Evolutionary conservation across 441 rosid genomes (phyloP).

Genomic region (Sinapis alba): DNA sequence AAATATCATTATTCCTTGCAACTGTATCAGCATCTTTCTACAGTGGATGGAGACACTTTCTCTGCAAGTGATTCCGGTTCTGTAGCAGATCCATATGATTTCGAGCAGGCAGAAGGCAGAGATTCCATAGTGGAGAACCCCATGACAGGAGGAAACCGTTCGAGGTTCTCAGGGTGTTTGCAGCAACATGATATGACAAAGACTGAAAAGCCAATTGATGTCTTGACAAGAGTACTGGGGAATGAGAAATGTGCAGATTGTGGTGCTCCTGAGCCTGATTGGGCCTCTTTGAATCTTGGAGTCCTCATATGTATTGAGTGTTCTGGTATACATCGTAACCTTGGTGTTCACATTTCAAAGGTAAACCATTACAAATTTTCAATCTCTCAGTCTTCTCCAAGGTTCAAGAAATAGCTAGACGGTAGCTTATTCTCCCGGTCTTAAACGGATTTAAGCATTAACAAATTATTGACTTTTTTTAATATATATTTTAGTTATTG

Average conservation of each 20-base stretch:
- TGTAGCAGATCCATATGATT: slow-evolving; percentile 58
- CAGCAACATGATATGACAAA: slow-evolving; percentile 56
- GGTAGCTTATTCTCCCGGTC: not conserved
- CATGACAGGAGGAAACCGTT: slow-evolving; percentile 54
- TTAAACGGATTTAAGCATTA: not conserved
- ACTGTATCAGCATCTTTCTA: slow-evolving; percentile 60
- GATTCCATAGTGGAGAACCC: slow-evolving; percentile 51
- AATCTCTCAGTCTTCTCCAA: not conserved
- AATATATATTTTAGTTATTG: not conserved
- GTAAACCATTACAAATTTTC: slow-evolving; percentile 36
- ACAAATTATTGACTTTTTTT: not conserved
- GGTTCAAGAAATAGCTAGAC: not conserved
- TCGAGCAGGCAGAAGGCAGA: slow-evolving; percentile 58
- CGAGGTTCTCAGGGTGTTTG: slow-evolving; percentile 54
- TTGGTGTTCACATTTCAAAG: slow-evolving; percentile 98
- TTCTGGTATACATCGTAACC: slow-evolving; percentile 98
- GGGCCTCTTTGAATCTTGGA: slow-evolving; percentile 98
- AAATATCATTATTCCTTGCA: slow-evolving; percentile 7
- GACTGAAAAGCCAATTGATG: slow-evolving; percentile 80
- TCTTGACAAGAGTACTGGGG: slow-evolving; percentile 76
- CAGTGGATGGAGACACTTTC: slow-evolving; percentile 55
- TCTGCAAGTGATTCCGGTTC: slow-evolving; percentile 72
- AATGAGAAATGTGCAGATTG: slow-evolving; percentile 97
- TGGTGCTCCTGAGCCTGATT: slow-evolving; percentile 95
- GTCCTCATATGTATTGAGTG: slow-evolving; percentile 94